Conservation (phyloP, 208 protist genomes). For the Phytomonas sp. region DNA sequence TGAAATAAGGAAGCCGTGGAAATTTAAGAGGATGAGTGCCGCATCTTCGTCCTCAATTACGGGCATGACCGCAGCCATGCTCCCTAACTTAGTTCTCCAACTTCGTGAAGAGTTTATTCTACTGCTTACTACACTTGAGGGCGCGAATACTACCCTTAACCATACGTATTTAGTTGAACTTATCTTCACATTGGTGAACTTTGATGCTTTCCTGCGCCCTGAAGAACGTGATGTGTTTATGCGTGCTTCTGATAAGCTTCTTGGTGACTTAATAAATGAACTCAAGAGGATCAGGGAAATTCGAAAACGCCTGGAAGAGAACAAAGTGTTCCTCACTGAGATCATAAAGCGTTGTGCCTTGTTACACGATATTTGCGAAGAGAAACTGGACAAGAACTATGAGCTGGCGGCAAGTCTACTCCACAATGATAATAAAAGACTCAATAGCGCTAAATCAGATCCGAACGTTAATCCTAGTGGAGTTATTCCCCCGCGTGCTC, state of each 20-base stretch:
- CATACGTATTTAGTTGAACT: conserved; percentile 72
- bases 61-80: conserved; percentile 10
- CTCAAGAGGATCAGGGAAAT: conserved; percentile 32
- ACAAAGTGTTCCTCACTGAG: conserved; percentile 26
- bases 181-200: conserved; percentile 48
- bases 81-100: conserved; percentile 37
- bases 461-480: conserved; percentile 5
- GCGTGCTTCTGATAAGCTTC: conserved; percentile 51
- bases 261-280: conserved; percentile 28
- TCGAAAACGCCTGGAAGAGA: conserved; percentile 27
- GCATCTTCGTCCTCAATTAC: background rate
- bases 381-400: background rate
- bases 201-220: conserved; percentile 54
- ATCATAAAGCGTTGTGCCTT: conserved; percentile 32
- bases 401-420: background rate
- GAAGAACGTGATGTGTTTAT: conserved; percentile 69
- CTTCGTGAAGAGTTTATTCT: conserved; percentile 60
- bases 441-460: background rate
- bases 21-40: background rate
- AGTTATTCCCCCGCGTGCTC: background rate
- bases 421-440: background rate
- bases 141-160: conserved; percentile 19
- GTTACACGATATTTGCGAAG: background rate
- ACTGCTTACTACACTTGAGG: conserved; percentile 45
- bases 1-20: background rate